phyloP scores from a whole-genome alignment of 2,329 filamentous ascomycete genomes.

The Salinomyces thailandicus region DNA sequence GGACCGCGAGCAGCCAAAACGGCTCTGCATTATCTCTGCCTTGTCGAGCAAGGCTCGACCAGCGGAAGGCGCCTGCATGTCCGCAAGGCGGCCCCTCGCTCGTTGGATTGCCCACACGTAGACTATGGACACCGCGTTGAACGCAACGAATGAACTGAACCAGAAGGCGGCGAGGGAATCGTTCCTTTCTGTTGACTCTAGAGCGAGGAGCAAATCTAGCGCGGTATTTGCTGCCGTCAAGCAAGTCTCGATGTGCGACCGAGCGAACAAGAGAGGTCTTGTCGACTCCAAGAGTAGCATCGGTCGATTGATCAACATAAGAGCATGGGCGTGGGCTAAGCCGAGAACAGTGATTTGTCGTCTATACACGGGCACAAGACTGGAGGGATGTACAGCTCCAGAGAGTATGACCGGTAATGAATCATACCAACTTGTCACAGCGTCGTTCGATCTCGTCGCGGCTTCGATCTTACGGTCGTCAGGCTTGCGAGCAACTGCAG shows the following conservation, averaged over 20 bases:
- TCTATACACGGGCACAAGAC: constrained; percentile 41
- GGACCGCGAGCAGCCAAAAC: constrained; percentile 33
- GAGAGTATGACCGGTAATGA: constrained; percentile 36
- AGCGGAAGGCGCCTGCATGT: constrained; percentile 3
- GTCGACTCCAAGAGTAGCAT: constrained; percentile 38
- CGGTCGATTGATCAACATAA: constrained; percentile 46
- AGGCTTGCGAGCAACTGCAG: constrained; percentile 10
- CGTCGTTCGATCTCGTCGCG: constrained; percentile 32
- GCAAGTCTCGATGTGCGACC: constrained; percentile 35
- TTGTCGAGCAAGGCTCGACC: constrained; percentile 29
- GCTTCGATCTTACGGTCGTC: constrained; percentile 15
- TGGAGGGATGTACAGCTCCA: constrained; percentile 33
- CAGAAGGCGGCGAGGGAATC: constrained; percentile 39
- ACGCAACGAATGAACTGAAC: constrained; percentile 46
- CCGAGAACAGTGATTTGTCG: constrained; percentile 45
- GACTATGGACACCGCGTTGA: constrained; percentile 44
- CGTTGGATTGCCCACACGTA: constrained; percentile 46
- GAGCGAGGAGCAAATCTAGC: constrained; percentile 34
- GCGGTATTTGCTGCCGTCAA: constrained; percentile 39
- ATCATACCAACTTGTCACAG: constrained; percentile 37
- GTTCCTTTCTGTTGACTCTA: constrained; percentile 25
- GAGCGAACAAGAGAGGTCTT: constrained; percentile 15
- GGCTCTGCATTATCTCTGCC: constrained; percentile 39
- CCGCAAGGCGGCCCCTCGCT: constrained; percentile 13
- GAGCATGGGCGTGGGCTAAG: constrained; percentile 45